Base-by-base conservation (phyloP, 1,284 basidiomycete genomes). In the Volvariella volvacea region DNA sequence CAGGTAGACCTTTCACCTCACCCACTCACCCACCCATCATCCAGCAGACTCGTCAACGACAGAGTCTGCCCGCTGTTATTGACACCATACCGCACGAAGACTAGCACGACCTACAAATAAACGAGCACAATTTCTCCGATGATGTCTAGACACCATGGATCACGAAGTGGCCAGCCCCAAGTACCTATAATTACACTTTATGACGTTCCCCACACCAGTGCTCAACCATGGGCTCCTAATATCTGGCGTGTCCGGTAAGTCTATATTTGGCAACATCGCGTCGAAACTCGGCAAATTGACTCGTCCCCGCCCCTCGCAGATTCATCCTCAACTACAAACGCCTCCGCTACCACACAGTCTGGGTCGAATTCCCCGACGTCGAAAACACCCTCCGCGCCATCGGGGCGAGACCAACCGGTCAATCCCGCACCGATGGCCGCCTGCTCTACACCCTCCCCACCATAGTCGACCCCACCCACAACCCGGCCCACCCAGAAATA, bases 281-380 rank as follows among this genome's bases (percentile, higher is more conserved):
- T n/a, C n/a, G n/a, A n/a, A n/a, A n/a, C n/a, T n/a, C n/a, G n/a
- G n/a, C n/a, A n/a, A n/a, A n/a, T n/a, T n/a, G n/a, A n/a, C n/a
- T n/a, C n/a, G 3, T 46, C 38, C 22, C 15, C 15, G 34, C 15
- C 7, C n/a, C 48, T 40, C 36, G 16, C 49, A 85, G 83, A 37
- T 74, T 85, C 41, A 79, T 86, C 40, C 63, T 87, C 16, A 86
- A 87, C 55, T 86, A 74, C 56, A 86, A 87, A 55, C 71, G 79
- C 2, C 70, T 87, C 2, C 73, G 70, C 2, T 80, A 86, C 53
- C 72, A 71, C 39, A 87, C 84, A 1, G 63, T 71, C 20, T 85
- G 81, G 80, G 65, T 87, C 33, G 80, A 84, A 39, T 75, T 83
- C 49, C 70, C 78, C 31, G 77, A 87, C 33, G 70, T 87, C 22